Percentiles rank a stretch among this genome's conserved stretches.
Conservation (phyloP, 768 basidiomycete species). For the Suillus weaverae region DNA sequence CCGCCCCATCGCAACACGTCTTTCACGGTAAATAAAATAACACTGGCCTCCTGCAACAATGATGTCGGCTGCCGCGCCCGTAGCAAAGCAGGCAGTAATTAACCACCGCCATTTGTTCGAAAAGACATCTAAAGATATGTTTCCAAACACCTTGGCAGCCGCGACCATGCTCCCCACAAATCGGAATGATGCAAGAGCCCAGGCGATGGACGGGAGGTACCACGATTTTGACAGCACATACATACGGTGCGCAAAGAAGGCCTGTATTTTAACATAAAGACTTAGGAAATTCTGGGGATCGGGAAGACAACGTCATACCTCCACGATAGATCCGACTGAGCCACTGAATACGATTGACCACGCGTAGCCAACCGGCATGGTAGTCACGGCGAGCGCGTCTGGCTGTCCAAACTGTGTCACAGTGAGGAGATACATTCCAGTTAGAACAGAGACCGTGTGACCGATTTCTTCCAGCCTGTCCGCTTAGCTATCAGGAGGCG, state of each 20-base stretch:
- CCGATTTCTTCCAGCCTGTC: constrained; percentile 18
- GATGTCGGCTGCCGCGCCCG: constrained; percentile 20
- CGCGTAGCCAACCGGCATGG: constrained; percentile 14
- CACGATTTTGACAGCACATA: constrained; percentile 17
- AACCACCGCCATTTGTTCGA: constrained; percentile 17
- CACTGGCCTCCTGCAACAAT: constrained; percentile 20
- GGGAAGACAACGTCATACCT: constrained; percentile 11
- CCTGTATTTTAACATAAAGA: constrained; percentile 9
- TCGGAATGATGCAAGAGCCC: constrained; percentile 16
- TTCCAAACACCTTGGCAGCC: constrained; percentile 13
- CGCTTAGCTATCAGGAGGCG: background rate
- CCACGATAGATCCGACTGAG: constrained; percentile 24
- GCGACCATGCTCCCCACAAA: constrained; percentile 16
- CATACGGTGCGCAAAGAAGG: constrained; percentile 25
- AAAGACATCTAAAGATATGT: constrained; percentile 6
- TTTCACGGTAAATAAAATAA: constrained; percentile 17
- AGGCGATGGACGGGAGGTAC: constrained; percentile 17
- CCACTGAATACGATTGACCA: constrained; percentile 26
- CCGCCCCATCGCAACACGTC: background rate
- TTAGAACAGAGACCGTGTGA: constrained; percentile 23
- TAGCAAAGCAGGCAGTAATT: constrained; percentile 17
- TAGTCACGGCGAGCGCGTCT: constrained; percentile 13
- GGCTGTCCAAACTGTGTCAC: constrained; percentile 23
- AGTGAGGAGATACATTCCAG: constrained; percentile 24
- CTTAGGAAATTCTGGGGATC: background rate